Conservation (phyloP, 495 filamentous ascomycete genomes). For the Hypomontagnella submonticulosa region DNA sequence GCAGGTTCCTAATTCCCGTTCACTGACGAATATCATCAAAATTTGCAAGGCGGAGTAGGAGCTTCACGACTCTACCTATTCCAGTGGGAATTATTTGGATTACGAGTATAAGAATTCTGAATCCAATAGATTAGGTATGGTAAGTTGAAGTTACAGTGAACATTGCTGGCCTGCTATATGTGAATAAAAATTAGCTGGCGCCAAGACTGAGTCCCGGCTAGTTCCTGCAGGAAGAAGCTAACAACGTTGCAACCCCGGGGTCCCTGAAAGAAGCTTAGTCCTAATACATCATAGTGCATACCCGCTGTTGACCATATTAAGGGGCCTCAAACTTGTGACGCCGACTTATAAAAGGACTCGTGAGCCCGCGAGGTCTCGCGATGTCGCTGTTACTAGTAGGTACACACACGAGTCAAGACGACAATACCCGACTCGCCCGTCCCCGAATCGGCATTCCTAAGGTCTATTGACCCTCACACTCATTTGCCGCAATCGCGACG, state of each 20-base stretch:
- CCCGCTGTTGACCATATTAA: conserved; percentile 17
- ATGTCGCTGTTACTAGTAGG: neutral
- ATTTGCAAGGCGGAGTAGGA: no score
- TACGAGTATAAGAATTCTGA: no score
- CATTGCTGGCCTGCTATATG: neutral
- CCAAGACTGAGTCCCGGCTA: conserved; percentile 6
- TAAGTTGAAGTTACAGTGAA: no score
- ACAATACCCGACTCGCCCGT: conserved; percentile 7
- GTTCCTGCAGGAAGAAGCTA: conserved; percentile 13
- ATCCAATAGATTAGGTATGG: no score
- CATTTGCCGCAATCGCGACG: conserved; percentile 13
- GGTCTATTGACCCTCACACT: conserved; percentile 23
- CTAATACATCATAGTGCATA: conserved; percentile 33
- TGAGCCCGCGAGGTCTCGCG: conserved; percentile 19
- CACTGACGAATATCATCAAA: no score
- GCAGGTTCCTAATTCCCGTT: no score
- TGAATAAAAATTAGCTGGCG: neutral
- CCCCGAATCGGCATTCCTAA: conserved; percentile 2
- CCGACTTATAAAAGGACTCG: conserved; percentile 25
- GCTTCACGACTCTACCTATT: no score
- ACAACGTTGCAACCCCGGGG: conserved; percentile 21
- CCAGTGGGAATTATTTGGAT: no score
- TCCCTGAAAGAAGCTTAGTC: conserved; percentile 25
- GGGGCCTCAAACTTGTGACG: conserved; percentile 13
- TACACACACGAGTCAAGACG: conserved; percentile 19